Evolutionary conservation across 768 basidiomycete genomes (phyloP).

Genomic region (Harrya chromipes): DNA sequence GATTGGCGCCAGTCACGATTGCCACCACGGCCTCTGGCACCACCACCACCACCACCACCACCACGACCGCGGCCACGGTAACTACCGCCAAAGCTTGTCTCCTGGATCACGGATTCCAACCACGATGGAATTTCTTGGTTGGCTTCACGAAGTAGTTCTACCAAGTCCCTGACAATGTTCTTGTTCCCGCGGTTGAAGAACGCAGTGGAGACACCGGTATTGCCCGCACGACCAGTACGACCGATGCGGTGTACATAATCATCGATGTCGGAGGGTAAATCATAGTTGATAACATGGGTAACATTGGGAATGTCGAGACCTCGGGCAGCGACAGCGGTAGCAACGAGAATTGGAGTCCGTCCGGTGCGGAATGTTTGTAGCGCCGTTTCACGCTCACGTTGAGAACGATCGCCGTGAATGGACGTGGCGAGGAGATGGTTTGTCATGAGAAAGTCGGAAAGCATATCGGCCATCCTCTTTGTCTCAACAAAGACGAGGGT

Average conservation of each 20-base stretch:
- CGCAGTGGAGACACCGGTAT: slow-evolving; percentile 92
- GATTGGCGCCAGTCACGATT: slow-evolving; percentile 35
- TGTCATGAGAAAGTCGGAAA: slow-evolving; percentile 90
- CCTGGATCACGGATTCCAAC: slow-evolving; percentile 84
- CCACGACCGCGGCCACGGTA: slow-evolving; percentile 56
- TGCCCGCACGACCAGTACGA: slow-evolving; percentile 98
- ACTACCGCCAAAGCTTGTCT: slow-evolving; percentile 67
- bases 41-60: slow-evolving; percentile 25
- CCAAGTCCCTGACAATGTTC: slow-evolving; percentile 86
- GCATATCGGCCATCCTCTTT: slow-evolving; percentile 98
- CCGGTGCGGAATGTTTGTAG: slow-evolving; percentile 94
- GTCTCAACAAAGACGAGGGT: slow-evolving; percentile 99
- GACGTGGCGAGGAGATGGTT: slow-evolving; percentile 89
- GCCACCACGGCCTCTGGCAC: slow-evolving; percentile 36
- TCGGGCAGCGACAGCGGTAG: slow-evolving; percentile 97
- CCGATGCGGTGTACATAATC: slow-evolving; percentile 99
- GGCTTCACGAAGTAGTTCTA: slow-evolving; percentile 93
- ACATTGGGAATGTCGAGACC: slow-evolving; percentile 99
- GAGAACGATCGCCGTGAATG: slow-evolving; percentile 97
- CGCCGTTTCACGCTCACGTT: slow-evolving; percentile 95
- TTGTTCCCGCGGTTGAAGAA: slow-evolving; percentile 95
- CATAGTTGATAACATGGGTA: slow-evolving; percentile 98
- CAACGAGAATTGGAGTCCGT: slow-evolving; percentile 93
- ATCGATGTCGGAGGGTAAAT: slow-evolving; percentile 96
- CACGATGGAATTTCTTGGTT: slow-evolving; percentile 93